These are phyloP conservation scores for Heterobasidion annosum DNA, from an alignment of 1,284 basidiomycete genomes.

Conservation along the genomic window DNA sequence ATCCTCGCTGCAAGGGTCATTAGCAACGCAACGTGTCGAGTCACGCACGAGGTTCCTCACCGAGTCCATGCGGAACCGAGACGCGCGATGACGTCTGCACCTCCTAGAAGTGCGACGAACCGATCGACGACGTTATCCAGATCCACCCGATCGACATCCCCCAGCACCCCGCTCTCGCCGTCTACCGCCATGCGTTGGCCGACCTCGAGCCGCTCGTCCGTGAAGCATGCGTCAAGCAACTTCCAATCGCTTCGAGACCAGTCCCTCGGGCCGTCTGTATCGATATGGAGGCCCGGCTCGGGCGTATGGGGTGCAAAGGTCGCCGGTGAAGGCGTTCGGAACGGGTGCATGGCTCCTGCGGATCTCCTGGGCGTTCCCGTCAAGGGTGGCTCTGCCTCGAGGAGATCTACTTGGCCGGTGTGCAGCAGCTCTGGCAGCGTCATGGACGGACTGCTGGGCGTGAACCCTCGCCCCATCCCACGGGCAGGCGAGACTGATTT, in stretches of 20 bases:
- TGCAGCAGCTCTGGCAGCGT: constrained; percentile 47
- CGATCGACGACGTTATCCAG: constrained; percentile 46
- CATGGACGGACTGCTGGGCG: constrained; percentile 44
- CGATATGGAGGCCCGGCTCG: constrained; percentile 4
- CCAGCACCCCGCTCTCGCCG: constrained; percentile 25
- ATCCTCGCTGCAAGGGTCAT: constrained; percentile 31
- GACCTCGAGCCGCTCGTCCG: constrained; percentile 50
- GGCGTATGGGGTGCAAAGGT: constrained; percentile 5
- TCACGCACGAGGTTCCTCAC: constrained; percentile 24
- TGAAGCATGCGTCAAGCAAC: constrained; percentile 65
- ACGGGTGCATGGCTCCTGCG: constrained; percentile 5
- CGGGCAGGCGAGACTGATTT: constrained; percentile 17
- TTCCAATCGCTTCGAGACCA: constrained; percentile 74
- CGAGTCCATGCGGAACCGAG: constrained; percentile 43
- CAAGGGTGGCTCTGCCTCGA: no score
- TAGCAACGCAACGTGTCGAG: constrained; percentile 1
- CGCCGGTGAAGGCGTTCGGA: constrained; percentile 12
- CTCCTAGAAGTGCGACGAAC: constrained; percentile 40
- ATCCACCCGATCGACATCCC: constrained; percentile 37
- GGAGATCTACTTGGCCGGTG: constrained; percentile 50
- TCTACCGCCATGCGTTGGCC: constrained; percentile 21
- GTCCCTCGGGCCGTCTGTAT: constrained; percentile 17
- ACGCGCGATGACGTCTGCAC: constrained; percentile 23
- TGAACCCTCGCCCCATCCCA: constrained; percentile 28
- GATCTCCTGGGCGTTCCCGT: not conserved